A percentile compares a stretch with the other conserved stretches of the same genome.
phyloP scores from a whole-genome alignment of 116 monocot species.

The Phalaenopsis hybrid region DNA sequence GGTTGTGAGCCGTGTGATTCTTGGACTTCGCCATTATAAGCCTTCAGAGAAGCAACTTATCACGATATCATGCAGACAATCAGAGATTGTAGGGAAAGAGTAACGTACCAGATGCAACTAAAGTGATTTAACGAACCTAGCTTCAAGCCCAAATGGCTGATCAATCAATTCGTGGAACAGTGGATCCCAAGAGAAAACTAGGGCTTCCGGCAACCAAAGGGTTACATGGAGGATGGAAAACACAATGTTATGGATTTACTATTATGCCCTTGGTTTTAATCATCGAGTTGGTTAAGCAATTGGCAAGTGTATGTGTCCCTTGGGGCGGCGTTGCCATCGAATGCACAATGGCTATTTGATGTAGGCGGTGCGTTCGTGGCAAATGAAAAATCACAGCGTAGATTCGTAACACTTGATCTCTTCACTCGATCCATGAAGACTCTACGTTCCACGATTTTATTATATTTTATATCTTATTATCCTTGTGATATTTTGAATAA shows the following conservation, averaged over 20 bases:
- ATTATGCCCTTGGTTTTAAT: background rate
- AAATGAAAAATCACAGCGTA: too few relatives aligned
- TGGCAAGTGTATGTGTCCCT: too few relatives aligned
- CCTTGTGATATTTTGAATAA: too few relatives aligned
- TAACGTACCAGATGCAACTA: background rate
- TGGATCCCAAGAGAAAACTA: background rate
- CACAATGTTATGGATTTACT: background rate
- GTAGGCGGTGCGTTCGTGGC: too few relatives aligned
- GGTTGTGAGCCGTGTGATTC: constrained; percentile 90
- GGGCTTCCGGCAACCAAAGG: background rate
- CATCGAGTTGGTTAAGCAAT: too few relatives aligned
- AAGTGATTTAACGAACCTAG: background rate
- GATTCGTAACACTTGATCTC: too few relatives aligned
- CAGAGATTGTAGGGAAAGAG: background rate
- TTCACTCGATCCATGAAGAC: too few relatives aligned
- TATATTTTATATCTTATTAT: too few relatives aligned
- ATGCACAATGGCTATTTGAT: too few relatives aligned
- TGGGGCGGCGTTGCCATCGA: too few relatives aligned
- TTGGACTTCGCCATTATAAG: constrained; percentile 74
- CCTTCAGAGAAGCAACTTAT: background rate
- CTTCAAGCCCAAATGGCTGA: background rate
- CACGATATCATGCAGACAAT: background rate
- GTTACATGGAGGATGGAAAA: background rate
- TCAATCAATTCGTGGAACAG: background rate
- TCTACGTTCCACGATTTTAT: too few relatives aligned